phyloP scores from a whole-genome alignment of 768 basidiomycete species.

The Mycena belliarum region DNA sequence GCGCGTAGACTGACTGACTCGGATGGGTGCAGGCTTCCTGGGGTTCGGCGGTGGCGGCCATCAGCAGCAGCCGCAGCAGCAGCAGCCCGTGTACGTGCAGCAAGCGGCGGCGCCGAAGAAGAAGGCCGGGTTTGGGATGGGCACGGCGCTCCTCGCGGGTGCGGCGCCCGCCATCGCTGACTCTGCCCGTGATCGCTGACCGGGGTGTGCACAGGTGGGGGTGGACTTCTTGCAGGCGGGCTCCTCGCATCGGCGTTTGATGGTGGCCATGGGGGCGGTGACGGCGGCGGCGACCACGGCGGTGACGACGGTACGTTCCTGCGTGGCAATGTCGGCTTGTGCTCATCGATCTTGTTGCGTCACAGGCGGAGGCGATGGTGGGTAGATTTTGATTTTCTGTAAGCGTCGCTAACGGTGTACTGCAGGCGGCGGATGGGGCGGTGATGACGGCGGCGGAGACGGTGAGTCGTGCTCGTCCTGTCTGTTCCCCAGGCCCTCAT shows the following conservation, averaged over 20 bases:
- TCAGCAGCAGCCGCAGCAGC: constrained; percentile 25
- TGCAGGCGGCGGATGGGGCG: constrained; percentile 18
- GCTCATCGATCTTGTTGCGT: too few relatives aligned
- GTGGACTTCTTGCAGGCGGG: constrained; percentile 65
- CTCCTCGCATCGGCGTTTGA: constrained; percentile 53
- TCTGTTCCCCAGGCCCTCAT: too few relatives aligned
- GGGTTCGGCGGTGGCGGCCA: constrained; percentile 18
- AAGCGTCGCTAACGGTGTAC: neutral
- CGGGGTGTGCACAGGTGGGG: constrained; percentile 46
- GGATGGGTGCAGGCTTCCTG: constrained; percentile 17
- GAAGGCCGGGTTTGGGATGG: constrained; percentile 52
- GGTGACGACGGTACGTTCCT: constrained; percentile 16
- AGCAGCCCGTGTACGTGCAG: constrained; percentile 31
- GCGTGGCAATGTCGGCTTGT: too few relatives aligned
- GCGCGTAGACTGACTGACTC: too few relatives aligned
- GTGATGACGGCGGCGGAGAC: constrained; percentile 14
- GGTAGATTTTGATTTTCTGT: neutral
- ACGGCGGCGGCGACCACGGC: constrained; percentile 25
- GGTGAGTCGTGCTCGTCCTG: neutral
- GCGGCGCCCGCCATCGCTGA: constrained; percentile 17
- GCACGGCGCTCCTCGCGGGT: constrained; percentile 48
- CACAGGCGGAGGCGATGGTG: constrained; percentile 1
- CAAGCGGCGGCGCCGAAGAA: constrained; percentile 39
- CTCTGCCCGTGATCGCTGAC: constrained; percentile 5
- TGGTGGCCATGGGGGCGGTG: constrained; percentile 1